Percentiles rank a stretch among this genome's conserved stretches.
Conservation (phyloP, 768 basidiomycete genomes). For the Kwoniella heveanensis region DNA sequence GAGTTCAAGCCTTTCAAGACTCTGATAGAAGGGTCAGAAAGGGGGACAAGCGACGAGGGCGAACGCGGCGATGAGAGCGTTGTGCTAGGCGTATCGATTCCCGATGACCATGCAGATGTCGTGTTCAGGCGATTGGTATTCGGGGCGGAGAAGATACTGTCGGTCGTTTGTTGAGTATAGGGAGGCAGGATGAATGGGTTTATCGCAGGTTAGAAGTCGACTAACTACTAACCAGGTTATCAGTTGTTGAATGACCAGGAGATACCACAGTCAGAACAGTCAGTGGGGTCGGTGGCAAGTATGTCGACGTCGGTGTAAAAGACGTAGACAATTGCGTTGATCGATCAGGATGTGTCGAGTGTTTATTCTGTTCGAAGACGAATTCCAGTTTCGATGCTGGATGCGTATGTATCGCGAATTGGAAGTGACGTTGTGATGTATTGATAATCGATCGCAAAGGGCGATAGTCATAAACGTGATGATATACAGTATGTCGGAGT, state of each 20-base stretch:
- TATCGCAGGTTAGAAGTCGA: neutral
- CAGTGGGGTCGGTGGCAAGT: neutral
- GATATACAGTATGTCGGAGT: too few species aligned
- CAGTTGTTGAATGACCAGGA: neutral
- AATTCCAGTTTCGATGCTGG: neutral
- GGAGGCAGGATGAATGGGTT: neutral
- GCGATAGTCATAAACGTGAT: neutral
- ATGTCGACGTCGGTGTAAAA: neutral
- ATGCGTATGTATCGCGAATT: neutral
- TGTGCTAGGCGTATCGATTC: neutral
- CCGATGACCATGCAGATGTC: neutral
- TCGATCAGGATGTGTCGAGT: too few species aligned
- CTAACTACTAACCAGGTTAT: neutral
- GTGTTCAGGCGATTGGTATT: neutral
- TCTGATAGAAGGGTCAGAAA: constrained; percentile 13
- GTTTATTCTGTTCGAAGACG: too few species aligned
- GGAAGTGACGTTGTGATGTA: neutral
- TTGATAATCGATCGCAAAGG: neutral
- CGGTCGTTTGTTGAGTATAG: neutral
- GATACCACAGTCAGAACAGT: neutral
- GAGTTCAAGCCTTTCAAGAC: constrained; percentile 1
- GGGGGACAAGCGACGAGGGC: constrained; percentile 23
- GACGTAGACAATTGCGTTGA: neutral
- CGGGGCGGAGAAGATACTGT: neutral
- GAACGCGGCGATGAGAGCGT: constrained; percentile 14